Evolutionary conservation across 768 basidiomycete species (phyloP).

Genomic region (Boletales sp.): DNA sequence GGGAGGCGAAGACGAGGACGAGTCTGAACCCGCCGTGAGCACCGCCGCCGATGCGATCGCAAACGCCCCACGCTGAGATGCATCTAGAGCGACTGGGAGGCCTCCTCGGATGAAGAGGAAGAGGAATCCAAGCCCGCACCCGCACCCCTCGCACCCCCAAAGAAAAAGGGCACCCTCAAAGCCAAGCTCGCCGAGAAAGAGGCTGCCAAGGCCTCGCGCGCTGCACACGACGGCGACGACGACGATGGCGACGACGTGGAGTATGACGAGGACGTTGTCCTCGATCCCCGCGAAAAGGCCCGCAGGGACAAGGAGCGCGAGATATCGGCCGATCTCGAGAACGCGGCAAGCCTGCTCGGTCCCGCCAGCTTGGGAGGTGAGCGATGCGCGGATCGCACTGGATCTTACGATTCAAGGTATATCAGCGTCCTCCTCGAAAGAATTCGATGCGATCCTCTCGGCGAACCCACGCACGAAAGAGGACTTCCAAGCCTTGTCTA

Average conservation of each 20-base stretch:
- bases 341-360: conserved; percentile 81
- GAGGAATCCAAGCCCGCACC: conserved; percentile 44
- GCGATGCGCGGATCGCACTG: conserved; percentile 12
- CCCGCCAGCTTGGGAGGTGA: conserved; percentile 61
- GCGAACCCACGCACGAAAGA: conserved; percentile 85
- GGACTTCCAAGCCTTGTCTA: conserved; percentile 76
- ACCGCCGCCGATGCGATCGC: neutral
- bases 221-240: conserved; percentile 33
- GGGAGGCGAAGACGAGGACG: conserved; percentile 91
- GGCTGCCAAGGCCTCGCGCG: conserved; percentile 57
- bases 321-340: conserved; percentile 81
- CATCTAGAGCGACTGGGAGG: conserved; percentile 92
- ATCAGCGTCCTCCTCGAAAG: conserved; percentile 62
- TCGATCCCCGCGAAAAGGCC: conserved; percentile 78
- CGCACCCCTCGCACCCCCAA: conserved; percentile 60
- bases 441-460: conserved; percentile 69
- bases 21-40: conserved; percentile 70
- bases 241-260: conserved; percentile 43
- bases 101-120: conserved; percentile 70
- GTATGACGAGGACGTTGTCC: conserved; percentile 70
- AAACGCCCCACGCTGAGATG: conserved; percentile 2
- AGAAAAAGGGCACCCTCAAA: conserved; percentile 92
- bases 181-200: conserved; percentile 92
- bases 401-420: neutral
- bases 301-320: conserved; percentile 76